Percentiles rank a stretch among this genome's conserved stretches.
phyloP scores from a whole-genome alignment of 257 asterid species.

The Nicotiana tabacum region DNA sequence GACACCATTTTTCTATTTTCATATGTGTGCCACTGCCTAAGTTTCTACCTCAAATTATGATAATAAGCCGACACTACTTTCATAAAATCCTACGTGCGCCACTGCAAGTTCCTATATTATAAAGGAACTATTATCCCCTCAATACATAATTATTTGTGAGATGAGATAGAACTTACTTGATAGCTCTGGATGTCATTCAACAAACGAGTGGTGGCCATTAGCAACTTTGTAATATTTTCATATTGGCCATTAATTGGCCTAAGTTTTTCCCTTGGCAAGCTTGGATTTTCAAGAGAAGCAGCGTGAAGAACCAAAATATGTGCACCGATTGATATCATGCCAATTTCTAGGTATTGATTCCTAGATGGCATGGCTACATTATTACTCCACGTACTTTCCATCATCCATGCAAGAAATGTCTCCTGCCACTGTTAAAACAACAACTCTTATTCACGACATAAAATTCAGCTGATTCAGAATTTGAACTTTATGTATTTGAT shows the following conservation, averaged over 20 bases:
- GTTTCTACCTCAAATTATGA: too few relatives aligned
- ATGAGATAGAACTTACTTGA: constrained; percentile 26
- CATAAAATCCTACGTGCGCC: neutral
- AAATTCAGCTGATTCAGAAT: neutral
- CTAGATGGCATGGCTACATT: constrained; percentile 34
- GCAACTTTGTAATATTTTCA: constrained; percentile 37
- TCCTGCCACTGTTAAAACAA: constrained; percentile 44
- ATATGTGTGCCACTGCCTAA: too few relatives aligned
- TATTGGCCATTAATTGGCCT: constrained; percentile 18
- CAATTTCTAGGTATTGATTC: constrained; percentile 42
- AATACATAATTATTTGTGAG: neutral
- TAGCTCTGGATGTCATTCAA: constrained; percentile 54
- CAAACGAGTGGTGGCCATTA: constrained; percentile 43
- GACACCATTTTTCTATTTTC: too few relatives aligned
- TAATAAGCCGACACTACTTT: too few relatives aligned
- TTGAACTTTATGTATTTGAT: too few relatives aligned
- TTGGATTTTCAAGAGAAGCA: constrained; percentile 21
- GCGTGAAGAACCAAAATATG: constrained; percentile 43
- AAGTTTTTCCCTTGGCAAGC: neutral
- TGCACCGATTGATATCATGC: constrained; percentile 37
- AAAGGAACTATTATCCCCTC: neutral
- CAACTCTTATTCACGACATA: too few relatives aligned
- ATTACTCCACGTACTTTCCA: constrained; percentile 48
- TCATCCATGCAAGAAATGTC: constrained; percentile 58
- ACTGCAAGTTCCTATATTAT: neutral